Evolutionary conservation across 352 stramenopile species (phyloP).

Genomic region (Lagenidium sp.): DNA sequence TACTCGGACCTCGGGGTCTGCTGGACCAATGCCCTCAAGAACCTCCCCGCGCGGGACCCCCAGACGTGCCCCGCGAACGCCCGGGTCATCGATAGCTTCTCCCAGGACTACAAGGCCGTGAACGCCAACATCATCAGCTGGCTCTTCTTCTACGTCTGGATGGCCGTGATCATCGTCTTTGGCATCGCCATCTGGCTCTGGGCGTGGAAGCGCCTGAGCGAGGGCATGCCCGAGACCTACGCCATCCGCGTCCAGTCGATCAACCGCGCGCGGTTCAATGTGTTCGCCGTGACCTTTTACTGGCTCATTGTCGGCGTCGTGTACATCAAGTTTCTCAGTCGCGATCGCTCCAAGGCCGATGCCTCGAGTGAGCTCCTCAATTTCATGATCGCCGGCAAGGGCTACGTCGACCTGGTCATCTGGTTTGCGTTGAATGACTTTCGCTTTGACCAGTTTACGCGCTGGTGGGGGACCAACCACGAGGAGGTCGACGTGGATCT

Average conservation of each 20-base stretch:
- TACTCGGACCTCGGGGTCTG: constrained; percentile 83
- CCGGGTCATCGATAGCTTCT: constrained; percentile 63
- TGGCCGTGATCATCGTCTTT: constrained; percentile 73
- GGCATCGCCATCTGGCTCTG: constrained; percentile 80
- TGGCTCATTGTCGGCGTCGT: constrained; percentile 74
- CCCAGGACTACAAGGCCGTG: constrained; percentile 52
- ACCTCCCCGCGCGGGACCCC: constrained; percentile 29
- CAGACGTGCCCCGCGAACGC: constrained; percentile 14
- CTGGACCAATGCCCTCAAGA: constrained; percentile 81
- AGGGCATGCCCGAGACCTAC: constrained; percentile 85
- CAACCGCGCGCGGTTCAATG: constrained; percentile 82
- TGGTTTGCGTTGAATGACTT: constrained; percentile 87
- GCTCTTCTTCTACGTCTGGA: constrained; percentile 86
- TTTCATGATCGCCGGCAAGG: constrained; percentile 82
- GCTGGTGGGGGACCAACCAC: constrained; percentile 37
- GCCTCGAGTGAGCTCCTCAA: constrained; percentile 71
- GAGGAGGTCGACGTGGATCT: constrained; percentile 74
- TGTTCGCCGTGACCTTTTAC: constrained; percentile 84
- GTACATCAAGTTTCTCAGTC: constrained; percentile 72
- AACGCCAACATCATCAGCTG: constrained; percentile 85
- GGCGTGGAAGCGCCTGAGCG: constrained; percentile 79
- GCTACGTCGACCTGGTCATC: constrained; percentile 85
- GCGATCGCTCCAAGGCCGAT: constrained; percentile 42
- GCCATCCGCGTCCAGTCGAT: constrained; percentile 80
- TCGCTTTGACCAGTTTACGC: constrained; percentile 65